Base-by-base conservation (phyloP, 179 eudicot genomes). In the Silene noctiflora region DNA sequence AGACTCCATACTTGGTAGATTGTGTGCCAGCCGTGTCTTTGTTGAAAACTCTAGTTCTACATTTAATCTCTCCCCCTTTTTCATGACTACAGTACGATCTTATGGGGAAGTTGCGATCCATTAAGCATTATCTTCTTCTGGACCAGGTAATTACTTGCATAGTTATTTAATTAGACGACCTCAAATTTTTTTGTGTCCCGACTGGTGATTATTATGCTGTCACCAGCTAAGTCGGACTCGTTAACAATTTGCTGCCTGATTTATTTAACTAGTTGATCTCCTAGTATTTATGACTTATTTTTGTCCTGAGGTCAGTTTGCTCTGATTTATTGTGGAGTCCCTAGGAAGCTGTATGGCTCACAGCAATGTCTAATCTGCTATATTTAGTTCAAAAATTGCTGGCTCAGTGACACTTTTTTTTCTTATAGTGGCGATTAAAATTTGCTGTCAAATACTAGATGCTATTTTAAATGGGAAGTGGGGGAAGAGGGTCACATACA, bases 121-220 rank as follows among this genome's bases (percentile, higher is more conserved):
- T 94, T 64, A 94, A 94, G 84, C 98, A 93, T 81, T 92, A 94
- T 84, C 93, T 94, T 78, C 97, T 94, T 81, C 96, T 94, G 66
- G 98, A 94, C 82, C 98, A 94, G 98, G 98, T 94, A 86, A 19
- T 63, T 25, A 73, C 62, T 46, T 71, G 33, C 51, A 46, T 61
- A 16, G 16, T 17, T 42, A 60, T 53, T 64, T 64, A 11, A 4
- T 66, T 21, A 27, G 51, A 60, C 2, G 7, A 4, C 46, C 60
- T 7, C 10, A 27, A 12, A 0, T 31, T 58, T 58, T 44, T 6
- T 59, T 8, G 13, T 48, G 7, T 24, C 17, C 33, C 9, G 6
- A 20, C 16, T 1, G 3, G 46, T 3, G 1, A 27, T 33, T 44
- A 12, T 39, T 19, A 39, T 68, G 53, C 12, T 24, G 56, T 51